phyloP scores from a whole-genome alignment of 2,329 filamentous ascomycete genomes.

The Calonectria pseudoreteaudii region DNA sequence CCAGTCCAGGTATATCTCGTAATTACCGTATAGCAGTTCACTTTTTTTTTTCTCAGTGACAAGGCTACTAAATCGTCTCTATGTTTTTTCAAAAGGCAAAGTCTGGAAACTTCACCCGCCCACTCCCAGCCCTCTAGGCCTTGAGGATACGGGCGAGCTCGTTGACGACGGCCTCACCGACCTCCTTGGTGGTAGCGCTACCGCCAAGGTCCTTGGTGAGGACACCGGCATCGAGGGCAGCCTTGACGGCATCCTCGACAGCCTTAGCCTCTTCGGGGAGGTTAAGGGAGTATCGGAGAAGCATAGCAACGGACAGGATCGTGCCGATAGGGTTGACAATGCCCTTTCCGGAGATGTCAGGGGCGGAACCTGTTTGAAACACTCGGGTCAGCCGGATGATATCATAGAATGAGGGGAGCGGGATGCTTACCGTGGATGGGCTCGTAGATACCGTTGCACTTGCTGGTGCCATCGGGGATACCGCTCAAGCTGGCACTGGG shows the following conservation, averaged over 20 bases:
- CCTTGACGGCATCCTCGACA: conserved; percentile 84
- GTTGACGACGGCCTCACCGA: conserved; percentile 79
- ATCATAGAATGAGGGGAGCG: background rate
- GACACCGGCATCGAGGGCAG: conserved; percentile 82
- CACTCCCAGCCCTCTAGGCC: conserved; percentile 35
- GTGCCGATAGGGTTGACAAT: conserved; percentile 92
- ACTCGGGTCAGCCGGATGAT: conserved; percentile 3
- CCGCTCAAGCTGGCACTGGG: conserved; percentile 89
- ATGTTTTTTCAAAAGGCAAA: conserved; percentile 21
- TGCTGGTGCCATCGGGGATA: conserved; percentile 85
- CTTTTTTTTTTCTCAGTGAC: background rate
- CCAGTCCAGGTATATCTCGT: background rate
- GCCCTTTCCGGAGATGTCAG: conserved; percentile 86
- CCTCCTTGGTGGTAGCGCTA: conserved; percentile 75
- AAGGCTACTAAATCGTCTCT: background rate
- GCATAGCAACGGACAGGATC: conserved; percentile 93
- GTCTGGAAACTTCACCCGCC: background rate
- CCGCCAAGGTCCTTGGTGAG: conserved; percentile 90
- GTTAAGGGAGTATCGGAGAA: conserved; percentile 92
- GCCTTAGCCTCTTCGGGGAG: conserved; percentile 81
- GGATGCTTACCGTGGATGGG: conserved; percentile 84
- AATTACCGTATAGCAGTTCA: background rate
- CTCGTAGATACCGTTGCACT: conserved; percentile 96
- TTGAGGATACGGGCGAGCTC: conserved; percentile 79
- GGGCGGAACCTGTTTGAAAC: conserved; percentile 34